Evolutionary conservation across 1,284 basidiomycete species (phyloP).

Genomic region (Heterobasidion parviporum): DNA sequence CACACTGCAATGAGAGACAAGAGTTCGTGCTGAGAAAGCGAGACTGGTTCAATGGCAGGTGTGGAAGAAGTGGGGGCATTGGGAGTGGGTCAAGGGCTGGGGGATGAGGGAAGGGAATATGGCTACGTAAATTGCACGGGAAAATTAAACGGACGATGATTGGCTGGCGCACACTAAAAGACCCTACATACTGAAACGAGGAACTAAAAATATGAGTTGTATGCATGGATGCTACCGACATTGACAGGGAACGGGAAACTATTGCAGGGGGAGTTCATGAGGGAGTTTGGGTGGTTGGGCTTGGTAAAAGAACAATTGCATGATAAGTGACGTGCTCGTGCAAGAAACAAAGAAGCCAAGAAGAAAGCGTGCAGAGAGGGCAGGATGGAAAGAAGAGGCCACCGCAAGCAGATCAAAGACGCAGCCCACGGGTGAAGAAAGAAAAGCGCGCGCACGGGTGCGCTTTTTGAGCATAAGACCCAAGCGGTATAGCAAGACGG

Average conservation of each 20-base stretch:
- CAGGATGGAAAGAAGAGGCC: neutral
- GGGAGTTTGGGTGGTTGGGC: slow-evolving; percentile 2
- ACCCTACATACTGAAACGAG: slow-evolving; percentile 6
- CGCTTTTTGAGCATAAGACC: slow-evolving; percentile 1
- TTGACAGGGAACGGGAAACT: neutral
- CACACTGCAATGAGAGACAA: neutral
- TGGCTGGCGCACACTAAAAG: neutral
- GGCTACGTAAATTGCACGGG: neutral
- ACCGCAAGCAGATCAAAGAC: neutral
- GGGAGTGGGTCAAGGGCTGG: neutral
- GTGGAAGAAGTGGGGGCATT: neutral
- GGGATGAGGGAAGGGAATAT: neutral
- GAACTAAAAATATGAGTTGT: slow-evolving; percentile 9
- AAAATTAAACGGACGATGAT: neutral
- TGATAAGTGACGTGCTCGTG: slow-evolving; percentile 6
- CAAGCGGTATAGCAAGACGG: neutral
- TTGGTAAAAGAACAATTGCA: slow-evolving; percentile 5
- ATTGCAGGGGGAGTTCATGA: neutral
- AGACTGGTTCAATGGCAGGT: no score
- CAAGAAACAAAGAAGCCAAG: neutral
- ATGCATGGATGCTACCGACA: slow-evolving; percentile 3
- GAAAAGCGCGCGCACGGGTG: neutral
- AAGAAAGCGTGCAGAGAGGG: neutral
- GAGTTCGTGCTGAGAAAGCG: slow-evolving; percentile 1
- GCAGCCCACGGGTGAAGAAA: neutral